These are phyloP conservation scores for sweet orange (Citrus sinensis) DNA, from an alignment of 345 rosid species.

Conservation along the genomic window DNA sequence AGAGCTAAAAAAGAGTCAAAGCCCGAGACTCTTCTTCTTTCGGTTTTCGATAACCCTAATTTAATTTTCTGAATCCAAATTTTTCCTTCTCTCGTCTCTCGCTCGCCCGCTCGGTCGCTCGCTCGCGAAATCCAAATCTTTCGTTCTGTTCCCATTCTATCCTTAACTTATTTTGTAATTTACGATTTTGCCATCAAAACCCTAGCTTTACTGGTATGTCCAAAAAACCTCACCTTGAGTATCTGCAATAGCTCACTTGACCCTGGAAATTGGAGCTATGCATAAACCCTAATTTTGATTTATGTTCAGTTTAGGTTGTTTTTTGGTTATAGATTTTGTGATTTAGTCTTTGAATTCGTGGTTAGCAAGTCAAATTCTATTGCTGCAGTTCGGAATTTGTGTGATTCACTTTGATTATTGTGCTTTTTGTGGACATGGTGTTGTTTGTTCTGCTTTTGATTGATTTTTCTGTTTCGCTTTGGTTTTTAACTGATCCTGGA, in stretches of 20 bases:
- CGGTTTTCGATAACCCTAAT: slow-evolving; percentile 6
- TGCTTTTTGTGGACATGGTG: neutral
- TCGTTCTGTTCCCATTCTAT: slow-evolving; percentile 1
- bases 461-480: neutral
- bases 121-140: slow-evolving; percentile 7
- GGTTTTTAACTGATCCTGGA: slow-evolving; percentile 21
- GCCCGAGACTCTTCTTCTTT: slow-evolving; percentile 30
- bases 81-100: slow-evolving; percentile 8
- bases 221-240: slow-evolving; percentile 1
- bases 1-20: slow-evolving; percentile 41
- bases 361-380: neutral
- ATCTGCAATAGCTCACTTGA: slow-evolving; percentile 9
- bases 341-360: neutral
- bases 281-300: slow-evolving; percentile 49
- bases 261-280: neutral
- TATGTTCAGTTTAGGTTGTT: slow-evolving; percentile 2
- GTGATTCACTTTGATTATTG: slow-evolving; percentile 17
- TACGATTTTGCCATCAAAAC: slow-evolving; percentile 48
- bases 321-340: slow-evolving; percentile 17
- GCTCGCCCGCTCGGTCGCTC: neutral
- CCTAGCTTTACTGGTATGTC: slow-evolving; percentile 33
- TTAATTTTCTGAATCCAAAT: slow-evolving; percentile 14
- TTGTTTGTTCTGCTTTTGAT: neutral
- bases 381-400: neutral
- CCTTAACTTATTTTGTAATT: slow-evolving; percentile 10